Percentiles rank a stretch among this genome's conserved stretches.
These are phyloP conservation scores for Pythium aquatile DNA, from an alignment of 352 stramenopile species.

Conservation along the genomic window DNA sequence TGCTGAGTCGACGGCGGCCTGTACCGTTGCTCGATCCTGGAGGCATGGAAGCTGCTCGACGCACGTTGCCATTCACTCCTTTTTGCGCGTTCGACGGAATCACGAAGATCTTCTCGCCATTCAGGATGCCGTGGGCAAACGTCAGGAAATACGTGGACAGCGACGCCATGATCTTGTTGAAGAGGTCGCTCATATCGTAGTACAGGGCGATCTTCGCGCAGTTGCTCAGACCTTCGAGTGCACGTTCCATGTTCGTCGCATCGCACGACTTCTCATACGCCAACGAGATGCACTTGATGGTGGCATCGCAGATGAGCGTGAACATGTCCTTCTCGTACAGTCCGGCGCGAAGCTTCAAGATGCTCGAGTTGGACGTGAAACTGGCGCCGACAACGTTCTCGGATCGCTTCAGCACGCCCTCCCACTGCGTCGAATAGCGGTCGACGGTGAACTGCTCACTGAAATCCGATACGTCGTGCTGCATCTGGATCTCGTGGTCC, in stretches of 20 bases:
- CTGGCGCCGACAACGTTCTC: constrained; percentile 86
- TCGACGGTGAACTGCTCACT: constrained; percentile 74
- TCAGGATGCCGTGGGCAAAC: constrained; percentile 82
- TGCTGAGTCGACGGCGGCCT: constrained; percentile 15
- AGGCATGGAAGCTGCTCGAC: constrained; percentile 2
- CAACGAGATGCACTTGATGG: constrained; percentile 76
- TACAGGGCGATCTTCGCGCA: constrained; percentile 86
- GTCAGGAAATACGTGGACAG: constrained; percentile 82
- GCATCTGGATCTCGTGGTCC: constrained; percentile 87
- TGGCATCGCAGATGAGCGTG: constrained; percentile 73
- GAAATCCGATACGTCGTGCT: constrained; percentile 84
- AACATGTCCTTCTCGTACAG: constrained; percentile 90
- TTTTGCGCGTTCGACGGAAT: constrained; percentile 45
- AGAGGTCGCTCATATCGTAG: constrained; percentile 74
- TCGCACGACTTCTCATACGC: constrained; percentile 86
- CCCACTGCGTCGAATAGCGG: constrained; percentile 87
- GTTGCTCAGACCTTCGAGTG: constrained; percentile 78
- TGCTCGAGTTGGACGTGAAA: constrained; percentile 85
- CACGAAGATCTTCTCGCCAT: constrained; percentile 81
- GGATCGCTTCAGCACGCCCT: constrained; percentile 82
- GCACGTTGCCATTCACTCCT: constrained; percentile 22
- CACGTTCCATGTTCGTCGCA: constrained; percentile 79
- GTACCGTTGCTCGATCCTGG: constrained; percentile 2
- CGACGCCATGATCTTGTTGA: constrained; percentile 83
- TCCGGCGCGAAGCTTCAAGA: constrained; percentile 79